Evolutionary conservation across 2,329 filamentous ascomycete species (phyloP).

Genomic region (Stachybotrys chartarum): DNA sequence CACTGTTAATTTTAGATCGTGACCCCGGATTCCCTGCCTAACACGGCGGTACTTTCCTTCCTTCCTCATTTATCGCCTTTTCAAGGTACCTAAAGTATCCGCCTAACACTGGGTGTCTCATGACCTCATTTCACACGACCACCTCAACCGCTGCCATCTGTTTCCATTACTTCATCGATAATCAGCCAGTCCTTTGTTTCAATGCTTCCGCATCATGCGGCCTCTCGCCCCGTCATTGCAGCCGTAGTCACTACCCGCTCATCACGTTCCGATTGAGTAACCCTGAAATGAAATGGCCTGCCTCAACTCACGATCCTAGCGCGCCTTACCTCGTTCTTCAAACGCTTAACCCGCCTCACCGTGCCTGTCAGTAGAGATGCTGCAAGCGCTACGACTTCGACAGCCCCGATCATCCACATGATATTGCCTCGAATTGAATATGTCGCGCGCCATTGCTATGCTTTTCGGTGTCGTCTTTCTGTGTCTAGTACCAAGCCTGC

Average conservation of each 20-base stretch:
- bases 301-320: neutral
- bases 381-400: neutral
- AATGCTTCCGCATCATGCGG: neutral
- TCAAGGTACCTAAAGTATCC: no score
- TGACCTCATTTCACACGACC: conserved; percentile 1
- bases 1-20: no score
- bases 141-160: neutral
- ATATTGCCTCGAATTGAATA: neutral
- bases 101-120: neutral
- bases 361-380: neutral
- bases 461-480: neutral
- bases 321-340: neutral
- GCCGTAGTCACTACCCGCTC: neutral
- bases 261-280: neutral
- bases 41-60: no score
- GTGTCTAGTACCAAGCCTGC: neutral
- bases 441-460: neutral
- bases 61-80: no score
- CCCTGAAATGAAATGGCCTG: neutral
- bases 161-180: neutral
- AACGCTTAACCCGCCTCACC: no score
- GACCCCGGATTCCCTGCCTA: no score
- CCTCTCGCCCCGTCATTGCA: neutral
- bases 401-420: neutral
- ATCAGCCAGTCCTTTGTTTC: neutral